Conservation (phyloP, 2,329 filamentous ascomycete genomes). For the Diaporthe sp. region DNA sequence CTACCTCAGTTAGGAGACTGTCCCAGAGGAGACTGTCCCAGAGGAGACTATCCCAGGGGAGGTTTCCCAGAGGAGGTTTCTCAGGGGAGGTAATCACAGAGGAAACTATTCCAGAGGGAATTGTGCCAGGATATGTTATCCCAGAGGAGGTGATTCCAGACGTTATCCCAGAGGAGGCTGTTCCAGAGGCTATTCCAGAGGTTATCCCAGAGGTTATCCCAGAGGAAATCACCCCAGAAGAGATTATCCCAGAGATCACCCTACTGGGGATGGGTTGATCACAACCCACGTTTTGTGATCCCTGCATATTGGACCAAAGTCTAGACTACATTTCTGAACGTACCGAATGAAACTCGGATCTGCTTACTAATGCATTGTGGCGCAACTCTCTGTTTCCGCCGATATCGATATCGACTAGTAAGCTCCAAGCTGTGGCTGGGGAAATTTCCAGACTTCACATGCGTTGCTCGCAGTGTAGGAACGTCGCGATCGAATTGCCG, state of each 20-base stretch:
- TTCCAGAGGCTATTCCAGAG: neutral
- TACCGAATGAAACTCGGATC: neutral
- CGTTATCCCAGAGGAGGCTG: no score
- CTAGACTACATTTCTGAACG: neutral
- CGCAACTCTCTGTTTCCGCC: neutral
- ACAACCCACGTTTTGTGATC: neutral
- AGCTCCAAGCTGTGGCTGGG: slow-evolving; percentile 18
- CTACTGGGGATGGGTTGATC: neutral
- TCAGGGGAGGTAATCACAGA: neutral
- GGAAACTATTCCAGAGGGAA: neutral
- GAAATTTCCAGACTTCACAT: slow-evolving; percentile 21
- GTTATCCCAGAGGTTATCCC: no score
- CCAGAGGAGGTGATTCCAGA: neutral
- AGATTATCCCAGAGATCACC: neutral
- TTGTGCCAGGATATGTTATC: neutral
- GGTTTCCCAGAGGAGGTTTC: neutral
- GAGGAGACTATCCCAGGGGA: neutral
- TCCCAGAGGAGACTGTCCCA: neutral
- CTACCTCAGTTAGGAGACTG: neutral
- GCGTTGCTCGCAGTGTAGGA: neutral
- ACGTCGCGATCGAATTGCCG: neutral
- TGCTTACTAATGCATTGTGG: slow-evolving; percentile 25
- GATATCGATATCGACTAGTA: slow-evolving; percentile 18
- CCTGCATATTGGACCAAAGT: neutral
- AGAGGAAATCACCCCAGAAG: neutral